Evolutionary conservation across 2,329 filamentous ascomycete genomes (phyloP), one percentile per base, ranked within the genome.

Genomic region (Xylariaceae sp.): DNA sequence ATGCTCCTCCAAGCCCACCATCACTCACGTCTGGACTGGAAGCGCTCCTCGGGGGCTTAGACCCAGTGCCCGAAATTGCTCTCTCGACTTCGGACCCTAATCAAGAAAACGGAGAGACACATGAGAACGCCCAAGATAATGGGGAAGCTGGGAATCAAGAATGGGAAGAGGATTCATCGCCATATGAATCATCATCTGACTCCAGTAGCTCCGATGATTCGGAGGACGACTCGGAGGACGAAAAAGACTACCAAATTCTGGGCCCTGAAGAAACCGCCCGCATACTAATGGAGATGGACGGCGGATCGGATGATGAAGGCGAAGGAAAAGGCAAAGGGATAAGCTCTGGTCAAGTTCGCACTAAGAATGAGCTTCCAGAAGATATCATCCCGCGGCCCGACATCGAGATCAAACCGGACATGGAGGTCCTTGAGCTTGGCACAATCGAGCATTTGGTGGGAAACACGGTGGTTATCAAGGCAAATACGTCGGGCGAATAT

Each of bases 91-190:
- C 36, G 7, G 21, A 44, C 11, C 21, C 23, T 39, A 12, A 19
- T 14, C 25, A 12, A 8, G 38, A 47, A 32, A 29, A 16, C 19
- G 40, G 37, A 27, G 38, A 40, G 21, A 8, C 22, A 12, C 19
- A 25, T 32, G 35, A 40, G 33, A 22, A 34, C 11, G 39, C 19
- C 8, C 21, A 52, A 22, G 44, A 22, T 12, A 39, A 42, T 20
- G 34, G 20, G 6, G 48, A 49, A 35, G 49, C 52, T 40, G 57
- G 50, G 44, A 73, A 85, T 36, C 83, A 86, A 3, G 91, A 96
- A 65, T 97, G 89, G 88, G 88, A 95, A 61, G 71, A 76, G 6
- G 87, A 92, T 58, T 90, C 86, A 2, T 88, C 85, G 0, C 86
- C 86, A 0, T 86, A 86, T 59, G 80, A 83, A 58, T 87, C 84